Evolutionary conservation across 352 stramenopile species (phyloP).

Genomic region (Saprolegnia diclina): DNA sequence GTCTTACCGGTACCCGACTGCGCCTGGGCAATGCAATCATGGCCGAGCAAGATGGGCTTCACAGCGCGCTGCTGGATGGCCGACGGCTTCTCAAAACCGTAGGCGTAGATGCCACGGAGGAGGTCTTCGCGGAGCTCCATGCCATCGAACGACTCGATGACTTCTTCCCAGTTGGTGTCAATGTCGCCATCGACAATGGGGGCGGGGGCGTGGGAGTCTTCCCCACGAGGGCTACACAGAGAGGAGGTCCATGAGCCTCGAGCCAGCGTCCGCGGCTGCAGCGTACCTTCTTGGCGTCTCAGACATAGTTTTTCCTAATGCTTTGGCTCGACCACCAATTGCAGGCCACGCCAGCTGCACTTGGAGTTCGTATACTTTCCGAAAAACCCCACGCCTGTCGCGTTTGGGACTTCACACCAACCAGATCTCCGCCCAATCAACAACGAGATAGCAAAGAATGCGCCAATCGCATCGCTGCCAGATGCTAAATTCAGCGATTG

Average conservation of each 20-base stretch:
- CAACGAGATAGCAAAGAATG: too few relatives aligned
- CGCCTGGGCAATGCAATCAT: slow-evolving; percentile 98
- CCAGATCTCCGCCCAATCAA: slow-evolving; percentile 14
- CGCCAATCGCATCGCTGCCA: neutral
- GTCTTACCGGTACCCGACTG: slow-evolving; percentile 99
- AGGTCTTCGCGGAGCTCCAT: slow-evolving; percentile 99
- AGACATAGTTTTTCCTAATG: slow-evolving; percentile 29
- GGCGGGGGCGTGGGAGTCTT: slow-evolving; percentile 61
- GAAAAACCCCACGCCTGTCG: neutral
- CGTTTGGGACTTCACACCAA: slow-evolving; percentile 17
- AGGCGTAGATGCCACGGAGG: slow-evolving; percentile 99
- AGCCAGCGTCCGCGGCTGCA: neutral
- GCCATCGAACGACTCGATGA: slow-evolving; percentile 97
- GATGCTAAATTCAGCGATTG: neutral
- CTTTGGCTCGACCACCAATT: slow-evolving; percentile 13
- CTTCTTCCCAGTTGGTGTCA: slow-evolving; percentile 98
- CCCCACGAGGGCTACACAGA: slow-evolving; percentile 28
- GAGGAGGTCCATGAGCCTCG: slow-evolving; percentile 23
- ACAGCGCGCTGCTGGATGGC: slow-evolving; percentile 99
- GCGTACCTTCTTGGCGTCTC: slow-evolving; percentile 25
- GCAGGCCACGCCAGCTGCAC: neutral
- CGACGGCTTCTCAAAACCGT: slow-evolving; percentile 99
- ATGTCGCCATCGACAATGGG: slow-evolving; percentile 91
- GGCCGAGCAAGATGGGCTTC: slow-evolving; percentile 95
- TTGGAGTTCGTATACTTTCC: slow-evolving; percentile 12